These are phyloP conservation scores for Plasmodium knowlesi DNA, from an alignment of 169 alveolate species.

Conservation along the genomic window DNA sequence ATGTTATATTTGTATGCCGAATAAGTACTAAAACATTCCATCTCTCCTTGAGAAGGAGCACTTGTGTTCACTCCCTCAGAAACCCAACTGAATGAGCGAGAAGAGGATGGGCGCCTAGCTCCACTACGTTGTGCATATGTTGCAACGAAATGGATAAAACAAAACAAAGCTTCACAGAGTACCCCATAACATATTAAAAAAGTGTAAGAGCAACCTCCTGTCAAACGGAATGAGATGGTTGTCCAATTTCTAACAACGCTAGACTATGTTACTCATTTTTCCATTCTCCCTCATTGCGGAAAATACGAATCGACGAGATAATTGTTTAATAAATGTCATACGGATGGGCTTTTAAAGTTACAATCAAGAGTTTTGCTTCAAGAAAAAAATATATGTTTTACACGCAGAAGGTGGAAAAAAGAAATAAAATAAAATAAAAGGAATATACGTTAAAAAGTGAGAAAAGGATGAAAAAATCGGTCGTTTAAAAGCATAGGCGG, in stretches of 20 bases:
- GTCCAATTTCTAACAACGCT: neutral
- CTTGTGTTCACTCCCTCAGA: neutral
- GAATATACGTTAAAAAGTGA: neutral
- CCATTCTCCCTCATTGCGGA: neutral
- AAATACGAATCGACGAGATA: neutral
- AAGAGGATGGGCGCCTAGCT: neutral
- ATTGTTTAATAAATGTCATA: neutral
- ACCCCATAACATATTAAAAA: neutral
- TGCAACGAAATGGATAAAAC: neutral
- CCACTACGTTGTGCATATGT: neutral
- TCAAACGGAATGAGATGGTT: neutral
- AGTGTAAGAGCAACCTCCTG: neutral
- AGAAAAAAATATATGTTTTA: neutral
- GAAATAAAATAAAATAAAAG: neutral
- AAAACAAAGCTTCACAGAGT: neutral
- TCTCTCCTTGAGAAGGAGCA: neutral
- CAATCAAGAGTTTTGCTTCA: neutral
- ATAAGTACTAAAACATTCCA: neutral
- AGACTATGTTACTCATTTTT: neutral
- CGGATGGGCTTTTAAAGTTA: neutral
- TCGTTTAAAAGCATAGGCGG: neutral
- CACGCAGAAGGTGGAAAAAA: neutral
- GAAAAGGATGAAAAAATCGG: neutral
- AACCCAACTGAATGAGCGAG: neutral
- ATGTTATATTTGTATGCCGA: neutral